Conservation (phyloP, 257 asterid species). For the Solanum arcanum region DNA sequence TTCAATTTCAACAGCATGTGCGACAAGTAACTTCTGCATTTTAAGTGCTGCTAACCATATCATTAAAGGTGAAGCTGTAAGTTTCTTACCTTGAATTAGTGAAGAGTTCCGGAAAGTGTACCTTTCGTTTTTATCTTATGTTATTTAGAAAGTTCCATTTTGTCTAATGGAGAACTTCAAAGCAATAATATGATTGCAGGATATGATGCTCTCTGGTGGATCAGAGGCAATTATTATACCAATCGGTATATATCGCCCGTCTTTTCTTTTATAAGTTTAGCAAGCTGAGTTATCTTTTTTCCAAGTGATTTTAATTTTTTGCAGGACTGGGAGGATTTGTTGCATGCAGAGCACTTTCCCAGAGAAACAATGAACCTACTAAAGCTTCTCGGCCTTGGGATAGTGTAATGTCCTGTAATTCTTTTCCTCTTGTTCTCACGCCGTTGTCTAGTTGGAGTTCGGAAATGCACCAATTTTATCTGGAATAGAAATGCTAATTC, state of each 20-base stretch:
- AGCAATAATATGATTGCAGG: slow-evolving; percentile 3
- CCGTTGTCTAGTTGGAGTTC: background rate
- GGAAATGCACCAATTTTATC: background rate
- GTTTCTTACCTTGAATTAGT: background rate
- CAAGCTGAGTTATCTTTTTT: background rate
- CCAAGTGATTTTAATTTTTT: background rate
- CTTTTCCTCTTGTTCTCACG: background rate
- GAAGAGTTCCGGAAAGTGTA: background rate
- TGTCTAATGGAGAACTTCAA: background rate
- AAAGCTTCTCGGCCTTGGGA: slow-evolving; percentile 75
- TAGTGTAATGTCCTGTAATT: slow-evolving; percentile 1
- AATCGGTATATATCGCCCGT: slow-evolving; percentile 6
- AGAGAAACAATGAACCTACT: slow-evolving; percentile 60
- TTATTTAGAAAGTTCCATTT: background rate
- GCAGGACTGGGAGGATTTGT: slow-evolving; percentile 51
- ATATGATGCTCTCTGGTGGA: slow-evolving; percentile 64
- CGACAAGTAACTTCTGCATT: slow-evolving; percentile 61
- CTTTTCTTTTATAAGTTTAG: background rate
- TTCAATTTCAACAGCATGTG: slow-evolving; percentile 67
- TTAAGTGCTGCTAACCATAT: slow-evolving; percentile 67
- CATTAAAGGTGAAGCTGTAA: slow-evolving; percentile 47
- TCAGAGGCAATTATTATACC: slow-evolving; percentile 53
- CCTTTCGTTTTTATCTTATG: background rate
- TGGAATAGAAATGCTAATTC: background rate
- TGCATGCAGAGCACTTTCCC: slow-evolving; percentile 68